A percentile compares a stretch with the other conserved stretches of the same genome.
Evolutionary conservation across 192 early-diverging fungal species (phyloP).

Genomic region (Pilaira anomala): DNA sequence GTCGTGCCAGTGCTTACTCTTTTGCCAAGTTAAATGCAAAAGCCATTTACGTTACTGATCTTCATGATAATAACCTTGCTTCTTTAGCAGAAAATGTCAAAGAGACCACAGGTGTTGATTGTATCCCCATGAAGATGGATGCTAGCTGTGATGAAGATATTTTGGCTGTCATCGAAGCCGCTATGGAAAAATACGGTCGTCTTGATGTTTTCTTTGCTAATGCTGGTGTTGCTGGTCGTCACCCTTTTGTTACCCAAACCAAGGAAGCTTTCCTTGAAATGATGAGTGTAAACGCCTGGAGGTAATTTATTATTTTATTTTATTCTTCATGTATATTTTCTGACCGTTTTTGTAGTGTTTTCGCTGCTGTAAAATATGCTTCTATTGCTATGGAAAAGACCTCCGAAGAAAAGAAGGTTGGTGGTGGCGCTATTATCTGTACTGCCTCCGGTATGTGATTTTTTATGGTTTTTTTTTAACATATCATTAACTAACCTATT

Average conservation of each 20-base stretch:
- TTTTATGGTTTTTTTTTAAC: background rate
- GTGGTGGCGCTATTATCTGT: constrained; percentile 46
- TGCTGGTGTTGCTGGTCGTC: constrained; percentile 37
- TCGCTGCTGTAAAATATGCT: constrained; percentile 47
- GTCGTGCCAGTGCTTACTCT: constrained; percentile 32
- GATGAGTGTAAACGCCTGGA: constrained; percentile 38
- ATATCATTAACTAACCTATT: background rate
- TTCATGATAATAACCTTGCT: constrained; percentile 27
- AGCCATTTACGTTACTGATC: constrained; percentile 45
- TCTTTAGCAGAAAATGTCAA: constrained; percentile 36
- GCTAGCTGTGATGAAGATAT: constrained; percentile 44
- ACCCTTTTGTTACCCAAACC: constrained; percentile 20
- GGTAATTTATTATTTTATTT: background rate
- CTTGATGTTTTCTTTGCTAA: constrained; percentile 56
- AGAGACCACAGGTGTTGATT: constrained; percentile 19
- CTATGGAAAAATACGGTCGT: constrained; percentile 41
- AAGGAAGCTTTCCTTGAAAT: constrained; percentile 27
- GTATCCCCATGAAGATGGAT: constrained; percentile 37
- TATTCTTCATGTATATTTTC: too few species aligned
- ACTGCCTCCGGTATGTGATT: constrained; percentile 42
- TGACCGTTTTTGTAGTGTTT: constrained; percentile 27
- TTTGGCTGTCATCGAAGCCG: constrained; percentile 34
- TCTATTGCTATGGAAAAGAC: constrained; percentile 35
- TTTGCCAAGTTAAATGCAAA: constrained; percentile 28
- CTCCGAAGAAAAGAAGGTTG: constrained; percentile 18